These are phyloP conservation scores for Singerocomus rubriflavus DNA, from an alignment of 1,284 basidiomycete genomes.

Conservation along the genomic window DNA sequence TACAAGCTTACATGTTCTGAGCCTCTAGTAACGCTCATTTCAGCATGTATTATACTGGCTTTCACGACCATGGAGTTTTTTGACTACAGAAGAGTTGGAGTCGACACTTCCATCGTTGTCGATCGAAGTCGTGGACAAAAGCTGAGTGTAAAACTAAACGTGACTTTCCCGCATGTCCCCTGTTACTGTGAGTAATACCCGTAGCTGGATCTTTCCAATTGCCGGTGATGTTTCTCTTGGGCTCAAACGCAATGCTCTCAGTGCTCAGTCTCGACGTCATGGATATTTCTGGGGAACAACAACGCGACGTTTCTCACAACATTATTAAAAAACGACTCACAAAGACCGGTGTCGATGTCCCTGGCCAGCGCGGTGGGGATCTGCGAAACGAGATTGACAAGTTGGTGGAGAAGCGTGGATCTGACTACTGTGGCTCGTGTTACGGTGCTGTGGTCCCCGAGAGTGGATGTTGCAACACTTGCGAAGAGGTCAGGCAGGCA, in stretches of 20 bases:
- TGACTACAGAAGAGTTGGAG: conserved; percentile 86
- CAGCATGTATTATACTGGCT: conserved; percentile 87
- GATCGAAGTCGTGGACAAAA: conserved; percentile 95
- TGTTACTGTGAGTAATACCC: conserved; percentile 79
- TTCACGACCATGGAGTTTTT: conserved; percentile 93
- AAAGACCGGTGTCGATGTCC: conserved; percentile 57
- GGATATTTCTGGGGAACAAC: conserved; percentile 97
- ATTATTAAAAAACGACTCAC: conserved; percentile 82
- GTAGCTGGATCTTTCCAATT: background rate
- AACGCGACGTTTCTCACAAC: conserved; percentile 88
- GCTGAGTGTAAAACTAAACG: conserved; percentile 87
- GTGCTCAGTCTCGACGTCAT: conserved; percentile 95
- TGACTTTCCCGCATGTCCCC: conserved; percentile 95
- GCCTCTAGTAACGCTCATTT: conserved; percentile 82
- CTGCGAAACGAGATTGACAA: conserved; percentile 85
- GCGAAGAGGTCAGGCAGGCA: conserved; percentile 90
- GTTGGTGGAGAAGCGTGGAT: conserved; percentile 59
- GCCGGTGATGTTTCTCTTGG: conserved; percentile 1
- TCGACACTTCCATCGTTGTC: conserved; percentile 89
- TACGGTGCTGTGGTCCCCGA: conserved; percentile 87
- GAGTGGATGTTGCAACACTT: conserved; percentile 91
- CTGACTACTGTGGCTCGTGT: conserved; percentile 92
- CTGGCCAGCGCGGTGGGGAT: conserved; percentile 56
- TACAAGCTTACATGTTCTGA: conserved; percentile 4
- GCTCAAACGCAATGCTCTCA: conserved; percentile 31